A percentile compares a stretch with the other conserved stretches of the same genome.
Evolutionary conservation across 2,329 filamentous ascomycete species (phyloP).

Genomic region (Geoglossum cookeanum): DNA sequence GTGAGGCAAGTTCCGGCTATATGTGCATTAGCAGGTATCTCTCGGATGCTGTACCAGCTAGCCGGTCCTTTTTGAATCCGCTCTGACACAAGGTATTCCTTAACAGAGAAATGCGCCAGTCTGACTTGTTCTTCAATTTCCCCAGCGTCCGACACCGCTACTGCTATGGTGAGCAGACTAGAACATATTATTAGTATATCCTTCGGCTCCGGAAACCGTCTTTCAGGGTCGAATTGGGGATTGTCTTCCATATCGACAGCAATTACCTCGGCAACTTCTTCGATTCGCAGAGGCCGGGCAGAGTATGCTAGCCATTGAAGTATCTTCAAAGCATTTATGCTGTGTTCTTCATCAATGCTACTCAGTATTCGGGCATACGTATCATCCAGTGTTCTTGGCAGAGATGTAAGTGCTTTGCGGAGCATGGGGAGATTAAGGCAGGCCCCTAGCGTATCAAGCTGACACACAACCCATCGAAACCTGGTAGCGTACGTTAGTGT

Average conservation of each 20-base stretch:
- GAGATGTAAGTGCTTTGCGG: constrained; percentile 3
- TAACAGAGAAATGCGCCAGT: constrained; percentile 11
- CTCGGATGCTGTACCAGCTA: background rate
- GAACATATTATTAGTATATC: constrained; percentile 17
- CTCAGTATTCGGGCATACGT: constrained; percentile 9
- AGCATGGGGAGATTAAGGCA: constrained; percentile 5
- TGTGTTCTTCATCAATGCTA: constrained; percentile 3
- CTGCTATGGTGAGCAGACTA: constrained; percentile 13
- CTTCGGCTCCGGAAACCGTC: constrained; percentile 17
- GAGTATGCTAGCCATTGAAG: constrained; percentile 2
- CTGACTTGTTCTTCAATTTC: background rate
- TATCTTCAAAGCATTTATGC: constrained; percentile 3
- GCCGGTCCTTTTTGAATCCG: constrained; percentile 2
- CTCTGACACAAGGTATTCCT: constrained; percentile 10
- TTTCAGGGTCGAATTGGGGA: constrained; percentile 17
- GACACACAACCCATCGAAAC: constrained; percentile 10
- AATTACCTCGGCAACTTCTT: constrained; percentile 7
- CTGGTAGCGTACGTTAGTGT: background rate
- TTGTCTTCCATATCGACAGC: constrained; percentile 14
- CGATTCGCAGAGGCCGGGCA: background rate
- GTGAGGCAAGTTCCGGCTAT: constrained; percentile 5
- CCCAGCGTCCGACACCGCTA: background rate
- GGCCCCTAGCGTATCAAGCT: constrained; percentile 6
- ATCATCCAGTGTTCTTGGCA: constrained; percentile 8
- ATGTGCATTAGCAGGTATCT: background rate